Evolutionary conservation across 2,329 filamentous ascomycete species (phyloP).

Genomic region (Calonectria naviculata): DNA sequence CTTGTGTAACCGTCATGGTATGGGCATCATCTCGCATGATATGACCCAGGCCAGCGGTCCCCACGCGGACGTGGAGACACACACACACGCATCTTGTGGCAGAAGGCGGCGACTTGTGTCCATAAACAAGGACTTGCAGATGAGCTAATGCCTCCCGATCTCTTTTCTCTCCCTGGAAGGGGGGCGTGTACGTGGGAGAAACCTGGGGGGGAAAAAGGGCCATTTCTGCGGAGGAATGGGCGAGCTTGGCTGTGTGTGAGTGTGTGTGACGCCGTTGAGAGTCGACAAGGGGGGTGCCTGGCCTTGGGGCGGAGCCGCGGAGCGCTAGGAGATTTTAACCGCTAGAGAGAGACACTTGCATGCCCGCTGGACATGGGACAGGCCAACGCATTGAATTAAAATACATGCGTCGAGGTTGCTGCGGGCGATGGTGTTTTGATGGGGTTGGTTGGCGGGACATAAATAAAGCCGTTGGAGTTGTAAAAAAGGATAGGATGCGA

Average conservation of each 20-base stretch:
- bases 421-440: background rate
- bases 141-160: conserved; percentile 22
- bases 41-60: conserved; percentile 4
- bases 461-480: background rate
- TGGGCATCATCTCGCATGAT: conserved; percentile 2
- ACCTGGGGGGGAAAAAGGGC: conserved; percentile 5
- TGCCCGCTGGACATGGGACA: background rate
- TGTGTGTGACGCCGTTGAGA: conserved; percentile 40
- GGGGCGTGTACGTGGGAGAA: conserved; percentile 9
- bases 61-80: conserved; percentile 9
- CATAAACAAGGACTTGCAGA: background rate
- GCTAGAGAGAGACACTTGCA: conserved; percentile 27
- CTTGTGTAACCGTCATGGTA: background rate
- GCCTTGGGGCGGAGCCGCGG: conserved; percentile 18
- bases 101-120: background rate
- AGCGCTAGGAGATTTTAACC: conserved; percentile 44
- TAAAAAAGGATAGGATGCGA: background rate
- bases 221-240: conserved; percentile 8
- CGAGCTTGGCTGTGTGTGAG: conserved; percentile 25
- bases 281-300: conserved; percentile 37
- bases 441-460: no score
- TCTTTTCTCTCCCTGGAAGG: conserved; percentile 4
- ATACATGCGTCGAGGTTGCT: background rate
- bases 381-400: background rate
- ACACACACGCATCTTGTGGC: no score